Conservation (phyloP, 495 filamentous ascomycete species). For the Oidiodendron maius region DNA sequence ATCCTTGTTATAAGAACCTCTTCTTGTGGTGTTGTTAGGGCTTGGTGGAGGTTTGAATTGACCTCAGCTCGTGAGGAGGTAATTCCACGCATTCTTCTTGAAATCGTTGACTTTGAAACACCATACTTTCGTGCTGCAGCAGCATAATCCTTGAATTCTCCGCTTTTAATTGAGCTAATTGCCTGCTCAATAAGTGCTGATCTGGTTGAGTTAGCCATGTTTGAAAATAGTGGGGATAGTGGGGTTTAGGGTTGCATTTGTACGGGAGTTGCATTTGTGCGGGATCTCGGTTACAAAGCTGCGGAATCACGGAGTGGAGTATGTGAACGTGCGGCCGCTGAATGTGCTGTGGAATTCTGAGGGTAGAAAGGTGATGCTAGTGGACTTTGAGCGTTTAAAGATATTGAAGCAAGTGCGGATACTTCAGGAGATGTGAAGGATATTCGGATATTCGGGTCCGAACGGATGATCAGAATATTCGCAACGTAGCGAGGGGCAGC, state of each 20-base stretch:
- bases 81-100: neutral
- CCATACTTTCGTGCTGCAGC: neutral
- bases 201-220: too few species aligned
- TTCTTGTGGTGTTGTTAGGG: slow-evolving; percentile 4
- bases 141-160: neutral
- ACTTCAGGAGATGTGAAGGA: slow-evolving; percentile 14
- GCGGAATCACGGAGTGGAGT: slow-evolving; percentile 8
- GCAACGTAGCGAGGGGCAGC: too few species aligned
- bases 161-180: neutral
- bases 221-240: too few species aligned
- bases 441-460: too few species aligned
- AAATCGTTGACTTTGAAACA: neutral
- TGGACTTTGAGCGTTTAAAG: slow-evolving; percentile 21
- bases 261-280: too few species aligned
- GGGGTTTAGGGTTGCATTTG: too few species aligned
- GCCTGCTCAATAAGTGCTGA: neutral
- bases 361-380: slow-evolving; percentile 13
- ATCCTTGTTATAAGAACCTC: slow-evolving; percentile 5
- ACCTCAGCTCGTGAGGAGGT: too few species aligned
- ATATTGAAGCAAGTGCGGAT: slow-evolving; percentile 12
- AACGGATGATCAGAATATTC: too few species aligned
- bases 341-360: slow-evolving; percentile 24
- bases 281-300: too few species aligned
- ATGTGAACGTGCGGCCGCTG: slow-evolving; percentile 20
- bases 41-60: slow-evolving; percentile 1